These are phyloP conservation scores for Coniochaeta hoffmannii DNA, from an alignment of 2,329 filamentous ascomycete genomes.

Conservation along the genomic window DNA sequence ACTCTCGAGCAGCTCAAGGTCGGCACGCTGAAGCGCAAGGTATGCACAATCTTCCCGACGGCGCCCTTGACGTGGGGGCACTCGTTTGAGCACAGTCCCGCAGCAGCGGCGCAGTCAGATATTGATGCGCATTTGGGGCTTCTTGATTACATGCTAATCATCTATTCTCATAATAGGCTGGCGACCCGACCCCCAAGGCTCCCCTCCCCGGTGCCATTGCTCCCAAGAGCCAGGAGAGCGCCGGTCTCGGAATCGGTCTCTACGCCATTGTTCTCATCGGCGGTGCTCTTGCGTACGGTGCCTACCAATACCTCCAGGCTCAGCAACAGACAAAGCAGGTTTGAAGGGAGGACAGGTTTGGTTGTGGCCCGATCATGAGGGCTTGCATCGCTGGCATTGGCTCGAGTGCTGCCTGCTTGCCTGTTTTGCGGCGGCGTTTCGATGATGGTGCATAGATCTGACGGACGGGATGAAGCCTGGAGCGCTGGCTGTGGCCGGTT, in stretches of 20 bases:
- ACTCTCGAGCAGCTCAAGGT: slow-evolving; percentile 73
- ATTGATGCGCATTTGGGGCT: neutral
- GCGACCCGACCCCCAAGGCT: slow-evolving; percentile 69
- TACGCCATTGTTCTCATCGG: slow-evolving; percentile 77
- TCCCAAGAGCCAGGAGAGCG: slow-evolving; percentile 37
- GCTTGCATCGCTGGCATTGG: neutral
- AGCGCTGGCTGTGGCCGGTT: neutral
- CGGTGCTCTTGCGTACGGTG: slow-evolving; percentile 68
- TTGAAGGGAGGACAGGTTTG: neutral
- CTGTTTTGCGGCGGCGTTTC: neutral
- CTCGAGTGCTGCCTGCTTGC: neutral
- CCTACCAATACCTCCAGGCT: slow-evolving; percentile 83
- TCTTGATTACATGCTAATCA: neutral
- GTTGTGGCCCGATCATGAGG: neutral
- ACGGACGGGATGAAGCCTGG: neutral
- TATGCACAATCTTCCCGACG: slow-evolving; percentile 37
- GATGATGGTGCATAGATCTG: neutral
- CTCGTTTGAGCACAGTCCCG: neutral
- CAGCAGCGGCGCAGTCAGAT: neutral
- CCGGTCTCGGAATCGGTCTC: slow-evolving; percentile 65
- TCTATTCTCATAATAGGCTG: slow-evolving; percentile 42
- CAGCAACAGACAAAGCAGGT: slow-evolving; percentile 25
- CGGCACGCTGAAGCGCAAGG: slow-evolving; percentile 72
- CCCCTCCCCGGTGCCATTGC: slow-evolving; percentile 40
- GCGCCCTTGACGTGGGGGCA: neutral